phyloP scores from a whole-genome alignment of 2,329 filamentous ascomycete species.

The Dichotomopilus funicola region DNA sequence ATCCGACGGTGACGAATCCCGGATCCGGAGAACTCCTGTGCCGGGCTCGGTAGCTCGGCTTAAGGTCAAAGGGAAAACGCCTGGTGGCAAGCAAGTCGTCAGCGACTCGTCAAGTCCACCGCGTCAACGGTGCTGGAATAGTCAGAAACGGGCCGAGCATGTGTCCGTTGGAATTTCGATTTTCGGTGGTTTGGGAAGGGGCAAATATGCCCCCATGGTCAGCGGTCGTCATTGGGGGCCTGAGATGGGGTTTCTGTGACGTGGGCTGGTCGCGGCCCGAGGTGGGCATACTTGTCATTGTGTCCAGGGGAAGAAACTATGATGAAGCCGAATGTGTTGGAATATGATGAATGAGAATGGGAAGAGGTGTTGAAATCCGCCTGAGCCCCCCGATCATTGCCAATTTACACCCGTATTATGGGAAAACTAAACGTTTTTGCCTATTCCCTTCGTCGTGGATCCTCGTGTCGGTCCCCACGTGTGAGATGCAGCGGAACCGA shows the following conservation, averaged over 20 bases:
- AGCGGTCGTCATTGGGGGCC: neutral
- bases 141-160: neutral
- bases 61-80: neutral
- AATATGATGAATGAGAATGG: too few relatives aligned
- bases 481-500: neutral
- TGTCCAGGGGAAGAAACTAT: neutral
- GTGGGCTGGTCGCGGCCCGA: neutral
- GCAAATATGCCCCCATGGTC: neutral
- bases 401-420: too few relatives aligned
- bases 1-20: neutral
- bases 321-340: too few relatives aligned
- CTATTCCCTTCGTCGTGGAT: neutral
- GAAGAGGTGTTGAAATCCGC: too few relatives aligned
- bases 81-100: conserved; percentile 1
- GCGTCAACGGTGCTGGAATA: neutral
- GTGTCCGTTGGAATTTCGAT: neutral
- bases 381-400: too few relatives aligned
- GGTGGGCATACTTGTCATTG: neutral
- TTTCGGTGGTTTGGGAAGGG: neutral
- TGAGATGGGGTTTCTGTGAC: neutral
- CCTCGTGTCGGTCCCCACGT: neutral
- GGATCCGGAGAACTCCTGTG: neutral
- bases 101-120: neutral
- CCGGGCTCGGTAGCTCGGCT: too few relatives aligned
- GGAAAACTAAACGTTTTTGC: too few relatives aligned